Conservation (phyloP, 441 rosid genomes). For the Pelargonium myrrhifolium region DNA sequence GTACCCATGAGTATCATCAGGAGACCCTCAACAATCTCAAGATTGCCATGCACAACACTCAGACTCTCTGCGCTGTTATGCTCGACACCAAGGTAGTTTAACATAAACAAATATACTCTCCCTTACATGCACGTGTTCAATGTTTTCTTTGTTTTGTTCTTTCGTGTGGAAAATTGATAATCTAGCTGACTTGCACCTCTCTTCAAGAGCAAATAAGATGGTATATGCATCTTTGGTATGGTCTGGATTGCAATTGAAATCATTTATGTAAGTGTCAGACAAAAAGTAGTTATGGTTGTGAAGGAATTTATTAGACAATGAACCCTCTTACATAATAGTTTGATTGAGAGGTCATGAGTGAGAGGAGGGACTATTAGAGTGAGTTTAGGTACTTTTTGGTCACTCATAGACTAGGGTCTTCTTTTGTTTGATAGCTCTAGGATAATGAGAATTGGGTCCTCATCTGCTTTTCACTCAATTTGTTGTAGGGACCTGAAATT, state of each 20-base stretch:
- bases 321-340: too few species aligned
- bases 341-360: too few species aligned
- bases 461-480: not conserved
- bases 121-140: not conserved
- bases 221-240: not conserved
- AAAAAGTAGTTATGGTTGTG: too few species aligned
- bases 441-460: not conserved
- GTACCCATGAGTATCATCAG: slow-evolving; percentile 80
- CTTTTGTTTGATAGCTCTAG: too few species aligned
- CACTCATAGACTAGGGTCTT: too few species aligned
- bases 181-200: not conserved
- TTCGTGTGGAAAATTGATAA: too few species aligned
- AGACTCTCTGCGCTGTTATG: slow-evolving; percentile 86
- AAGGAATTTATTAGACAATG: too few species aligned
- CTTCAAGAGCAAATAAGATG: not conserved
- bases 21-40: slow-evolving; percentile 86
- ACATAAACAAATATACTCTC: slow-evolving; percentile 53
- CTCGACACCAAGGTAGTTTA: slow-evolving; percentile 73
- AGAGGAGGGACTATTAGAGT: too few species aligned
- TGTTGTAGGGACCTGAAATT: slow-evolving; percentile 82
- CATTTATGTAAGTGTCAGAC: not conserved
- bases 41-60: slow-evolving; percentile 69
- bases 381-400: too few species aligned
- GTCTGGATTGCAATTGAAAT: not conserved
- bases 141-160: too few species aligned